These are phyloP conservation scores for Cutaneotrichosporon spelunceum DNA, from an alignment of 1,284 basidiomycete species.

Conservation along the genomic window DNA sequence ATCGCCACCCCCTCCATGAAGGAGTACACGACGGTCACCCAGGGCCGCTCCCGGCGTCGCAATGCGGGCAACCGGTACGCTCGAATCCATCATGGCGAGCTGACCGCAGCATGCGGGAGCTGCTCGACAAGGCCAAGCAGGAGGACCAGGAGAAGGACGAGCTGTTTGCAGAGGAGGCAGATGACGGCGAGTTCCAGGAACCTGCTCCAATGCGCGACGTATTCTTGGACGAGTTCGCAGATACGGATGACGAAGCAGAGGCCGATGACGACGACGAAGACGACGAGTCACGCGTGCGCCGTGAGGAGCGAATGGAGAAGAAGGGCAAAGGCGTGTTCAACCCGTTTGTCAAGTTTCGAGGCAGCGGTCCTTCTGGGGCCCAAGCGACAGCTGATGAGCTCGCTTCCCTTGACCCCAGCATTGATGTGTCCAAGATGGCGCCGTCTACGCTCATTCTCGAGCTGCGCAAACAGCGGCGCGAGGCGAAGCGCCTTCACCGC, in stretches of 20 bases:
- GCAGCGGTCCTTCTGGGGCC: conserved; percentile 15
- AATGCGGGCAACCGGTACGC: conserved; percentile 50
- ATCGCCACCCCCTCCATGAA: conserved; percentile 8
- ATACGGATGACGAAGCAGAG: conserved; percentile 47
- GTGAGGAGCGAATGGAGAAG: conserved; percentile 43
- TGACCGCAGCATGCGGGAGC: conserved; percentile 45
- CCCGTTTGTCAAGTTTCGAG: conserved; percentile 26
- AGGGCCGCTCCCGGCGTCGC: conserved; percentile 40
- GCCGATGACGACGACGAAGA: conserved; percentile 39
- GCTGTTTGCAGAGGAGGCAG: conserved; percentile 43
- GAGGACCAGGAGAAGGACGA: conserved; percentile 41
- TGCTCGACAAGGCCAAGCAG: conserved; percentile 48
- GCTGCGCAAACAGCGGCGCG: conserved; percentile 39
- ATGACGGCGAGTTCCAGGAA: conserved; percentile 47
- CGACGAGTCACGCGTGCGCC: conserved; percentile 31
- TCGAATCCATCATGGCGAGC: not conserved
- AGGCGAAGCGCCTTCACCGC: conserved; percentile 37
- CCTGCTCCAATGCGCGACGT: conserved; percentile 45
- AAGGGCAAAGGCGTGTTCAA: conserved; percentile 40
- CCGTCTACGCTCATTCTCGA: conserved; percentile 45
- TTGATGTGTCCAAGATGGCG: conserved; percentile 43
- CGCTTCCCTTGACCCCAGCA: conserved; percentile 28
- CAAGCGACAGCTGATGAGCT: conserved; percentile 18
- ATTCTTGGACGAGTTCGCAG: conserved; percentile 48
- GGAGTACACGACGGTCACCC: conserved; percentile 37